Percentiles rank a stretch among this genome's conserved stretches.
phyloP scores from a whole-genome alignment of 495 filamentous ascomycete genomes.

The Penicillium desertorum region DNA sequence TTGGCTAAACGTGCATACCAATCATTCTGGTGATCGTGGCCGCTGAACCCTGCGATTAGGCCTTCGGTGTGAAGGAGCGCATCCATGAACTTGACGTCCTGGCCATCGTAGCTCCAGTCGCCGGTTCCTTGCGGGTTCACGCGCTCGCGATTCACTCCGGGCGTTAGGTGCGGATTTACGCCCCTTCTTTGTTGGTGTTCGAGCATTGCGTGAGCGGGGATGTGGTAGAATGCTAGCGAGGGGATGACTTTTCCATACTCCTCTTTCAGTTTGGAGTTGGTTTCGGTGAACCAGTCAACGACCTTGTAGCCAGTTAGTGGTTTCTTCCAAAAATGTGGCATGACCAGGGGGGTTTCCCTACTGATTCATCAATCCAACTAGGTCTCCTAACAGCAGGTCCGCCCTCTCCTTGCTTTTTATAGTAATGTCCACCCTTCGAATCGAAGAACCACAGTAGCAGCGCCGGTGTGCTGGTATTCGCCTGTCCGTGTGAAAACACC shows the following conservation, averaged over 20 bases:
- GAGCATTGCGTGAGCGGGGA: slow-evolving; percentile 59
- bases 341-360: slow-evolving; percentile 1
- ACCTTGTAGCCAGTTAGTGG: slow-evolving; percentile 31
- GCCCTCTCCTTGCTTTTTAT: slow-evolving; percentile 37
- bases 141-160: slow-evolving; percentile 65
- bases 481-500: slow-evolving; percentile 36
- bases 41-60: slow-evolving; percentile 62
- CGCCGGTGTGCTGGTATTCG: slow-evolving; percentile 31
- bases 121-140: slow-evolving; percentile 29
- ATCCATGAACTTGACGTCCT: slow-evolving; percentile 66
- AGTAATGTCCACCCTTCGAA: slow-evolving; percentile 59
- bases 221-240: slow-evolving; percentile 71
- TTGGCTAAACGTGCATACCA: slow-evolving; percentile 46
- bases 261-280: slow-evolving; percentile 42
- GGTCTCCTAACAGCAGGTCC: slow-evolving; percentile 34
- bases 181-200: slow-evolving; percentile 49
- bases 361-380: slow-evolving; percentile 41
- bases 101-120: slow-evolving; percentile 38
- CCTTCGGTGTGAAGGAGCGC: slow-evolving; percentile 56
- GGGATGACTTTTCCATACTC: slow-evolving; percentile 52
- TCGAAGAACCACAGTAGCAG: slow-evolving; percentile 79
- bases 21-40: slow-evolving; percentile 69
- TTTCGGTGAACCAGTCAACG: slow-evolving; percentile 59
- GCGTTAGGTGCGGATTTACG: slow-evolving; percentile 43
- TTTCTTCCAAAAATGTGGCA: background rate